Evolutionary conservation across 2,329 filamentous ascomycete genomes (phyloP), one percentile per base, ranked within the genome.

Genomic region (Helicocarpus griseus): DNA sequence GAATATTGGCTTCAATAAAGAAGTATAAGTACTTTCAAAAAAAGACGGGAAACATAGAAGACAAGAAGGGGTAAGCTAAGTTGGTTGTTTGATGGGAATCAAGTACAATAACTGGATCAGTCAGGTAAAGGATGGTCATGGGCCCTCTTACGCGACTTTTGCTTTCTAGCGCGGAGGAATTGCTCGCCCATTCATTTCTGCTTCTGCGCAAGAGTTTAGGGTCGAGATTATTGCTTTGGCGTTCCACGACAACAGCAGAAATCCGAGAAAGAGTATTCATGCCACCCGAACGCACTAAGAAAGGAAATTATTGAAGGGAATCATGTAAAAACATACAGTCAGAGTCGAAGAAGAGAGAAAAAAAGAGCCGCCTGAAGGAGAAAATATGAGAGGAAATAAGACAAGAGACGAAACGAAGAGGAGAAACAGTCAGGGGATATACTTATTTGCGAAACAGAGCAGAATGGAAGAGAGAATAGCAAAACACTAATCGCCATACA

Each of bases 321-420:
- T 44, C 40, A 44, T 29, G 40, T 44, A n/a, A 9, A 29, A 44
- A 44, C 40, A 28, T 44, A 44, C 40, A 44, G 24, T 24, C 40
- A 14, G 5, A 24, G 29, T 28, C 40, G 13, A 14, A 22, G 24
- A 17, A 28, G 40, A 17, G 1, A 29, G 29, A 8, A 19, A 19
- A 17, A 8, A 19, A 44, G 14, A 8, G 22, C 40, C 40, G 8
- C 40, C 40, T 44, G n/a, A 17, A 44, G 1, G 40, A 29, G 24
- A 28, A 44, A 44, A 6, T 17, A 24, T 22, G 24, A 24, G 24
- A 11, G 40, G 24, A 7, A 29, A 44, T 44, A 44, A 29, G 24
- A 44, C 40, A 44, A 28, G 24, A 29, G 24, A 24, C 11, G 40
- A 19, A 29, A 44, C 29, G 40, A 44, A 19, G 40, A 11, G 13